phyloP scores from a whole-genome alignment of 768 basidiomycete species.

The Chlorophyllum brunneum region DNA sequence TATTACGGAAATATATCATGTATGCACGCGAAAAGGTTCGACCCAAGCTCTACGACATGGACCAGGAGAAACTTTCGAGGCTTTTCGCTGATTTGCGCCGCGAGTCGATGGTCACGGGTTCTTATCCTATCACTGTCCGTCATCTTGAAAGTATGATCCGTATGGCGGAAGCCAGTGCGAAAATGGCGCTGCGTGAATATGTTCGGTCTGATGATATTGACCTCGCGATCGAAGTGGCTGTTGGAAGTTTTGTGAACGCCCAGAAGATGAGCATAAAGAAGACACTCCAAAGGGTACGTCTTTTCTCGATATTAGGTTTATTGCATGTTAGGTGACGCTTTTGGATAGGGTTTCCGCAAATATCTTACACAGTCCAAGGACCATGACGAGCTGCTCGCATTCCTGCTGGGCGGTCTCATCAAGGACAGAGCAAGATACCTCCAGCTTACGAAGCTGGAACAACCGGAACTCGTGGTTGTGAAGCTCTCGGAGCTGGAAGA shows the following conservation, averaged over 20 bases:
- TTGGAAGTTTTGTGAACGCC: constrained; percentile 91
- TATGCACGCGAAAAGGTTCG: constrained; percentile 91
- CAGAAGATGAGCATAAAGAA: constrained; percentile 99
- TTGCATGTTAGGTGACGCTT: constrained; percentile 1
- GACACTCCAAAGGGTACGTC: constrained; percentile 85
- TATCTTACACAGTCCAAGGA: constrained; percentile 95
- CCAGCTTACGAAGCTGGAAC: constrained; percentile 70
- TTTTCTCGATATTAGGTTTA: neutral
- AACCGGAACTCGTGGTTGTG: constrained; percentile 74
- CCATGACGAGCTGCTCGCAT: constrained; percentile 92
- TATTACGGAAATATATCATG: constrained; percentile 98
- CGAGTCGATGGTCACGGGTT: constrained; percentile 96
- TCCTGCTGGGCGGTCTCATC: constrained; percentile 89
- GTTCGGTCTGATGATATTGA: constrained; percentile 96
- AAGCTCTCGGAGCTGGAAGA: constrained; percentile 83
- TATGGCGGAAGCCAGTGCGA: constrained; percentile 97
- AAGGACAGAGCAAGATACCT: constrained; percentile 89
- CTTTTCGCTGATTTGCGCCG: constrained; percentile 94
- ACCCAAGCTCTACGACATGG: constrained; percentile 92
- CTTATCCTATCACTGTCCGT: constrained; percentile 96
- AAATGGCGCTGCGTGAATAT: constrained; percentile 96
- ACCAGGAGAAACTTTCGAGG: constrained; percentile 92
- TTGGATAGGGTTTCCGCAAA: constrained; percentile 86
- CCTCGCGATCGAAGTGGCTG: constrained; percentile 91
- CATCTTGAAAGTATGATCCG: constrained; percentile 99